phyloP scores from a whole-genome alignment of 2,329 filamentous ascomycete species.

The Fusarium humuli region DNA sequence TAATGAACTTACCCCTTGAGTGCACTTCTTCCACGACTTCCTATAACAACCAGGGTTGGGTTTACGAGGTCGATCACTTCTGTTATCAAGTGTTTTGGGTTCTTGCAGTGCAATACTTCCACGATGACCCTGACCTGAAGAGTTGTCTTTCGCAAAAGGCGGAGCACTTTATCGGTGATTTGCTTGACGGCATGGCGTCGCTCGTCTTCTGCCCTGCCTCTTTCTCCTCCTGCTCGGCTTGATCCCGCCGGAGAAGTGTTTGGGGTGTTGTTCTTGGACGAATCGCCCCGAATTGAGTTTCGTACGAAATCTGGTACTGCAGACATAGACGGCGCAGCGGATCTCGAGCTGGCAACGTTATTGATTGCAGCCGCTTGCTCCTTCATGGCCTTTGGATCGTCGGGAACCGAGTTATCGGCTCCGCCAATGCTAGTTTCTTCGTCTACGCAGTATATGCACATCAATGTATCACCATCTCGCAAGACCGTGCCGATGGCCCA shows the following conservation, averaged over 20 bases:
- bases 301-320: constrained; percentile 52
- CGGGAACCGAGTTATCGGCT: constrained; percentile 68
- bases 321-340: constrained; percentile 47
- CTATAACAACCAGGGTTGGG: constrained; percentile 92
- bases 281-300: constrained; percentile 48
- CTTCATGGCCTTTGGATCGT: constrained; percentile 79
- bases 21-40: constrained; percentile 89
- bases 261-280: constrained; percentile 51
- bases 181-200: constrained; percentile 82
- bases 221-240: constrained; percentile 62
- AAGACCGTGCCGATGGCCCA: constrained; percentile 98
- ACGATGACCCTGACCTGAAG: constrained; percentile 93
- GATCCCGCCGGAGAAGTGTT: constrained; percentile 62
- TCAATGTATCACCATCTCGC: constrained; percentile 91
- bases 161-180: constrained; percentile 87
- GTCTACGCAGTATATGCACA: constrained; percentile 93
- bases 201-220: constrained; percentile 78
- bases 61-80: constrained; percentile 95
- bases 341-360: constrained; percentile 64
- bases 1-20: constrained; percentile 81
- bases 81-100: constrained; percentile 92
- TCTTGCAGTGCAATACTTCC: constrained; percentile 98
- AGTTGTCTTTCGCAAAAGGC: constrained; percentile 87
- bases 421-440: constrained; percentile 77
- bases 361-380: constrained; percentile 80